Base-by-base conservation (phyloP, 371 early-diverging fungal genomes). In the Syncephalastrum racemosum region DNA sequence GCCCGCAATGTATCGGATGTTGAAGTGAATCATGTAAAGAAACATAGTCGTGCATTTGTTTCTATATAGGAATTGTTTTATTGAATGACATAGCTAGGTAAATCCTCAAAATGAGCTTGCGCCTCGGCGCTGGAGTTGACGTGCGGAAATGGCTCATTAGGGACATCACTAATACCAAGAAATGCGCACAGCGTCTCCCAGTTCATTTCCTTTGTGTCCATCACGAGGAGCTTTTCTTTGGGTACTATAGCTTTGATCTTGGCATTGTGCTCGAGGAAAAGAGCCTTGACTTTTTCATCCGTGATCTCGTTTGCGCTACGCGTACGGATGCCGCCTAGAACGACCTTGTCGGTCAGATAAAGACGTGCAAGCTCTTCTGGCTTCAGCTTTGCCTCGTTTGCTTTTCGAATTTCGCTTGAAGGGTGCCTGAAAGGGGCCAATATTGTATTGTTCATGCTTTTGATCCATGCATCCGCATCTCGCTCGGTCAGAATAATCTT, bases 401-500 rank as follows among this genome's bases (percentile, higher is more conserved):
- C 36, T 8, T 59, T 5, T 24, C 20, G 15, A 23, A 39, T 40
- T 31, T 31, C 36, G 2, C 36, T 31, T 0, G 36, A 31, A 12
- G 36, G 36, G 10, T 31, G 36, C 36, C 36, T 31, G 10, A 31
- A 31, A 31, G 36, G 36, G 36, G 36, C 36, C 50, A 19, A 20
- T 14, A 75, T 65, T 4, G 66, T 71, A 13, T 75, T 67, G 12
- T 47, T 53, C n/a, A 61, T 58, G 2, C 67, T 67, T 13, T 56
- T 57, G 40, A 69, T 69, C 75, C 75, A 75, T 20, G 57, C 59
- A 0, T 75, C 72, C 0, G 68, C 57, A 39, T 51, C 55, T 3
- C 72, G 64, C 2, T 53, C 63, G 2, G 69, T 75, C 43, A 71
- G 51, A 6, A 75, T 51, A 1, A 75, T 66, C 46, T 75, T 75